Percentiles rank a stretch among this genome's conserved stretches.
Conservation (phyloP, 2,329 filamentous ascomycete species). For the Hymenoscyphus fraxineus region DNA sequence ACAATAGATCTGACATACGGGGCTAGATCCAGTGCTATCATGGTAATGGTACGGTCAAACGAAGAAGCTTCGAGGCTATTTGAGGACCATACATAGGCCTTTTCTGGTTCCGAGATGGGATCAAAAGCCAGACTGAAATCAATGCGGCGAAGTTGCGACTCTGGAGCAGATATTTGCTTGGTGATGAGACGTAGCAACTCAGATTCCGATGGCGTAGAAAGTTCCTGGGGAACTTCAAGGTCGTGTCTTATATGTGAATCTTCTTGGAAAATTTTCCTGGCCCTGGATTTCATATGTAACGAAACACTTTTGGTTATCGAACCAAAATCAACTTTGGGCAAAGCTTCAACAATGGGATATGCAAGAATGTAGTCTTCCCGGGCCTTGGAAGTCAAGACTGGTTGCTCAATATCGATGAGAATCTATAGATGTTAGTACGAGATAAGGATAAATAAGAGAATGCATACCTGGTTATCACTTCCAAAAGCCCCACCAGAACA, state of each 20-base stretch:
- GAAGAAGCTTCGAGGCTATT: conserved; percentile 62
- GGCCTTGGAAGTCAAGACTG: conserved; percentile 42
- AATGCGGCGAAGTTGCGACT: conserved; percentile 41
- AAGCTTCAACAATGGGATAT: conserved; percentile 50
- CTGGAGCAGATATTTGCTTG: conserved; percentile 13
- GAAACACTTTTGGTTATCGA: conserved; percentile 25
- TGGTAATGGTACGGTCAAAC: conserved; percentile 66
- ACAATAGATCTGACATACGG: conserved; percentile 89
- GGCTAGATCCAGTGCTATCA: conserved; percentile 73
- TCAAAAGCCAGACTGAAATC: conserved; percentile 60
- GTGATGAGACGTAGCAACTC: conserved; percentile 26
- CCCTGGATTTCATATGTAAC: conserved; percentile 30
- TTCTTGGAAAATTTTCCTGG: conserved; percentile 29
- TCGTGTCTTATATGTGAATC: conserved; percentile 25
- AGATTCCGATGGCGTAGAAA: conserved; percentile 25
- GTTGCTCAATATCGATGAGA: conserved; percentile 27
- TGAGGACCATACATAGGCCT: conserved; percentile 35
- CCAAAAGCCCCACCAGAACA: conserved; percentile 36
- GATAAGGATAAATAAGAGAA: not conserved
- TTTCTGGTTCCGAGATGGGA: conserved; percentile 52
- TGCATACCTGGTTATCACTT: conserved; percentile 26
- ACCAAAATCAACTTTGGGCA: conserved; percentile 30
- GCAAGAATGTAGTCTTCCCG: conserved; percentile 52
- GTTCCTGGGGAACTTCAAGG: conserved; percentile 23
- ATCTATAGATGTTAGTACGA: conserved; percentile 21